These are phyloP conservation scores for Acmispon strigosus DNA, from an alignment of 306 rosid genomes.

Conservation along the genomic window DNA sequence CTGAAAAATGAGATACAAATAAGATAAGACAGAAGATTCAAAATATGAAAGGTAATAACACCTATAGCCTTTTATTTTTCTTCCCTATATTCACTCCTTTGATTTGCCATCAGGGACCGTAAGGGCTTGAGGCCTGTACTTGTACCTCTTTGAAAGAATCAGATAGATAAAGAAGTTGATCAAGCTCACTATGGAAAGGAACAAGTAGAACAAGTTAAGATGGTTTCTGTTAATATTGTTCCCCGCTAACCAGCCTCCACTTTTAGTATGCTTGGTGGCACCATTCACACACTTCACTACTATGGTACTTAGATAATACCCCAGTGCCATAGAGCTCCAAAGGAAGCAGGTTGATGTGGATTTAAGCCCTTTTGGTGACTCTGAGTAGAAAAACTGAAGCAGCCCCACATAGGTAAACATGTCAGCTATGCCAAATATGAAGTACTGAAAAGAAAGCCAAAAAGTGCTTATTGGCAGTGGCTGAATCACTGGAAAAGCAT, in stretches of 20 bases:
- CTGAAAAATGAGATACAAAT: no score
- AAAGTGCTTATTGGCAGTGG: constrained; percentile 82
- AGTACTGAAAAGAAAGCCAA: constrained; percentile 86
- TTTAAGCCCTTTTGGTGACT: constrained; percentile 71
- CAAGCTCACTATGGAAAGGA: constrained; percentile 71
- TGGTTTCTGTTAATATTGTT: constrained; percentile 79
- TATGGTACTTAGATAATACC: constrained; percentile 72
- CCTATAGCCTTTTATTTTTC: neutral
- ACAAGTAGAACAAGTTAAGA: constrained; percentile 65
- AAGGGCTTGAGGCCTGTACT: constrained; percentile 46
- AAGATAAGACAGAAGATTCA: no score
- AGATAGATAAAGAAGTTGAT: constrained; percentile 60
- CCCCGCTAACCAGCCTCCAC: constrained; percentile 80
- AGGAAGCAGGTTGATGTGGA: constrained; percentile 85
- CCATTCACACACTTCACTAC: constrained; percentile 62
- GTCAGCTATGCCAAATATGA: constrained; percentile 92
- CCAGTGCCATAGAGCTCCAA: constrained; percentile 88
- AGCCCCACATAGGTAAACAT: constrained; percentile 79
- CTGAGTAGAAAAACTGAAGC: constrained; percentile 88
- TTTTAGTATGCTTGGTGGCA: constrained; percentile 49
- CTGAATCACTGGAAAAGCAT: constrained; percentile 52
- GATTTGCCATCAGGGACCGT: constrained; percentile 11
- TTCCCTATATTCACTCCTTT: constrained; percentile 7
- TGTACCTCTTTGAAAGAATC: constrained; percentile 62
- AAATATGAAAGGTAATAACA: no score